Conservation (phyloP, 768 basidiomycete genomes). For the Podaxis mareebaensis region DNA sequence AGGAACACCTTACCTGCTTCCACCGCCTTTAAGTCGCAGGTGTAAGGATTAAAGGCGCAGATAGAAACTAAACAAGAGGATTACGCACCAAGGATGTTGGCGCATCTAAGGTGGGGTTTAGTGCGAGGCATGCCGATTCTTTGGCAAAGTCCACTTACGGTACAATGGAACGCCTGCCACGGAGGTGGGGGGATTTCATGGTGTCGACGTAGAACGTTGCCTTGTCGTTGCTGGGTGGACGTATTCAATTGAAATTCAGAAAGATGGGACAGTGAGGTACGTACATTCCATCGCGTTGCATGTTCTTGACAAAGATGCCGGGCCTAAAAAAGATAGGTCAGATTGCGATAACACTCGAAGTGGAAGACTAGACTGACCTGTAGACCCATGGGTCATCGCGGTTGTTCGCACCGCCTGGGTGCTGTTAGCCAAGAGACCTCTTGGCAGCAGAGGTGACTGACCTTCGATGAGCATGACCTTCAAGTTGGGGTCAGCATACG, state of each 20-base stretch:
- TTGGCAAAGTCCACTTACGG: constrained; percentile 44
- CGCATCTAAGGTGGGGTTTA: constrained; percentile 44
- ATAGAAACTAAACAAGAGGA: no score
- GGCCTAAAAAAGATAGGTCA: constrained; percentile 36
- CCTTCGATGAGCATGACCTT: constrained; percentile 80
- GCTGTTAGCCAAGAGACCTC: background rate
- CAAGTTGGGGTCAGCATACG: constrained; percentile 69
- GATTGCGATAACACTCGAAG: background rate
- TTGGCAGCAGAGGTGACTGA: constrained; percentile 20
- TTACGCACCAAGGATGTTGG: constrained; percentile 56
- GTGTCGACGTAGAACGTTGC: constrained; percentile 73
- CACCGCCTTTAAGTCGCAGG: constrained; percentile 39
- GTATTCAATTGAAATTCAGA: background rate
- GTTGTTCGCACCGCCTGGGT: constrained; percentile 68
- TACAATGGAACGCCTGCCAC: constrained; percentile 66
- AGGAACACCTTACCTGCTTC: constrained; percentile 46
- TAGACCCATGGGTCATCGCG: constrained; percentile 77
- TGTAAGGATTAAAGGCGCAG: no score
- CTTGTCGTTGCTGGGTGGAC: constrained; percentile 58
- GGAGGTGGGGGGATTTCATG: constrained; percentile 53
- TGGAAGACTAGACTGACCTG: constrained; percentile 32
- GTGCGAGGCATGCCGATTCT: background rate
- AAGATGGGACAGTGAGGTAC: constrained; percentile 19
- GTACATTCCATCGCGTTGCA: constrained; percentile 69
- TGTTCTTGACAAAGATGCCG: constrained; percentile 70